phyloP scores from a whole-genome alignment of 169 alveolate genomes.

The Plasmodium adleri region DNA sequence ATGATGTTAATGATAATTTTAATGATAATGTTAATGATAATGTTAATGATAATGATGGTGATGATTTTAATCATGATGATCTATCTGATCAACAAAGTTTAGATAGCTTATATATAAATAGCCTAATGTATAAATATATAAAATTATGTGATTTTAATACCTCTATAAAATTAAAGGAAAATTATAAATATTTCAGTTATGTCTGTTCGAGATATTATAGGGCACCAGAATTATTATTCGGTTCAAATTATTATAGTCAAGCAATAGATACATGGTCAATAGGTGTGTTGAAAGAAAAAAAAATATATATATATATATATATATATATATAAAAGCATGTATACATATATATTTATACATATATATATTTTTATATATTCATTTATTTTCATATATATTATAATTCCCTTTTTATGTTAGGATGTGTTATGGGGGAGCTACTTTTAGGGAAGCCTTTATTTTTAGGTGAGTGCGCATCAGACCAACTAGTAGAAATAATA shows the following conservation, averaged over 20 bases:
- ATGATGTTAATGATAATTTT: background rate
- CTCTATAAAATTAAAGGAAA: slow-evolving; percentile 53
- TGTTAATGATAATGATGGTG: background rate
- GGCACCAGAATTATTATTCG: slow-evolving; percentile 99
- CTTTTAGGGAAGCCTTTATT: slow-evolving; percentile 96
- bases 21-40: background rate
- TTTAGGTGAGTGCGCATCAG: slow-evolving; percentile 97
- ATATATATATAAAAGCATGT: background rate
- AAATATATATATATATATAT: too few relatives aligned
- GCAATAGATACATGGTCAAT: slow-evolving; percentile 99
- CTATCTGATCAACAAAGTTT: background rate
- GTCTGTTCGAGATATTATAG: slow-evolving; percentile 98
- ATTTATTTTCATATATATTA: background rate
- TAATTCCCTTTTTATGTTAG: slow-evolving; percentile 80
- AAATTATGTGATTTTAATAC: slow-evolving; percentile 60
- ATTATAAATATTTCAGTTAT: slow-evolving; percentile 84
- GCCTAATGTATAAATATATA: slow-evolving; percentile 43
- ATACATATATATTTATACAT: background rate
- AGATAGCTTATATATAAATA: slow-evolving; percentile 24
- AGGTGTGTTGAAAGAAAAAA: slow-evolving; percentile 84
- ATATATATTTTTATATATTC: background rate
- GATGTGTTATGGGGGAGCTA: slow-evolving; percentile 97
- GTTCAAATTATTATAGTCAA: slow-evolving; percentile 97
- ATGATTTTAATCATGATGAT: background rate
- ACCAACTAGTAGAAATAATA: slow-evolving; percentile 96